Percentiles rank a stretch among this genome's conserved stretches.
These are phyloP conservation scores for Spathaspora boniae DNA, from an alignment of 805 yeast genomes.

Conservation along the genomic window DNA sequence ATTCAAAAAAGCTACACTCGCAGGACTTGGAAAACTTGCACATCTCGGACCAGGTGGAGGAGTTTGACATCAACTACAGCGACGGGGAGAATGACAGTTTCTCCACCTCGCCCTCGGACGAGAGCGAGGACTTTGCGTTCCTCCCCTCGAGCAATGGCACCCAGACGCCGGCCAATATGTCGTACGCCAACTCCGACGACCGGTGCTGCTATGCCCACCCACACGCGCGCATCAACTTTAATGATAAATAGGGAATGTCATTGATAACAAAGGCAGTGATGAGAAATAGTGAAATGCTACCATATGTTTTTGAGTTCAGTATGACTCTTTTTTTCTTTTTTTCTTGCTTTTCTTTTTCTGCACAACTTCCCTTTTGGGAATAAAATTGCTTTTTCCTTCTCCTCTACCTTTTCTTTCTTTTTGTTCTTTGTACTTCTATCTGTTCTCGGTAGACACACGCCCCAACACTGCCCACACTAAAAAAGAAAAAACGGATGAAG, in stretches of 20 bases:
- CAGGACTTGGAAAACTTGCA: conserved; percentile 13
- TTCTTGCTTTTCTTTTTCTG: conserved; percentile 3
- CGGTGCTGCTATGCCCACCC: conserved; percentile 44
- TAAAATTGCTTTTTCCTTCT: conserved; percentile 2
- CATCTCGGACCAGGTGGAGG: conserved; percentile 10
- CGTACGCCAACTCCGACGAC: conserved; percentile 24
- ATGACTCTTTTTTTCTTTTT: conserved; percentile 4
- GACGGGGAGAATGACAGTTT: conserved; percentile 15
- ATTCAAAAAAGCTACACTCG: conserved; percentile 5
- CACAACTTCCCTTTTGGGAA: conserved; percentile 3
- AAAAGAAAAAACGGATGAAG: conserved; percentile 2
- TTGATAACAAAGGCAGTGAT: background rate
- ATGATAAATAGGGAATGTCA: conserved; percentile 5
- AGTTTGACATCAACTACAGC: conserved; percentile 35
- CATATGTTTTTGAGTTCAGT: background rate
- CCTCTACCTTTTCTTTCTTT: conserved; percentile 3
- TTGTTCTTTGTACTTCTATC: conserved; percentile 1
- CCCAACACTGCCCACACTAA: background rate
- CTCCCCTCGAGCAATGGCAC: conserved; percentile 30
- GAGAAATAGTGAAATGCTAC: background rate
- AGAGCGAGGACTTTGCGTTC: conserved; percentile 22
- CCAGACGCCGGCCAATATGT: conserved; percentile 25
- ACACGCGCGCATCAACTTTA: conserved; percentile 31
- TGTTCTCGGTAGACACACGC: too few relatives aligned
- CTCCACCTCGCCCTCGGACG: conserved; percentile 3